These are phyloP conservation scores for Barbarea vulgaris DNA, from an alignment of 345 rosid genomes.

Conservation along the genomic window DNA sequence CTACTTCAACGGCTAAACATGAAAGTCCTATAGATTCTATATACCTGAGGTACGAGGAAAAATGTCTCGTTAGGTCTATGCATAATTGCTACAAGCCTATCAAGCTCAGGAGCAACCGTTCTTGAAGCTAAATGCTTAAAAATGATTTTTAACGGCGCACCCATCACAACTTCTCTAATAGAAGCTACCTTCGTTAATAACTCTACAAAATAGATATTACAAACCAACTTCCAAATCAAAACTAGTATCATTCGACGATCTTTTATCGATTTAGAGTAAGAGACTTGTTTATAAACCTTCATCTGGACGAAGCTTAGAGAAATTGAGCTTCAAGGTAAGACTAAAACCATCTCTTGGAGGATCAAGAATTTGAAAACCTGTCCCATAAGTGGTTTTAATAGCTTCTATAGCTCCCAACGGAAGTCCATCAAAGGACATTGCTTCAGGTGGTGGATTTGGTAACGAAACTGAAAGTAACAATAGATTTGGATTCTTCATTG, in stretches of 20 bases:
- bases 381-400: conserved; percentile 76
- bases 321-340: conserved; percentile 87
- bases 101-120: conserved; percentile 59
- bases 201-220: conserved; percentile 52
- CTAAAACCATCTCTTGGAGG: conserved; percentile 97
- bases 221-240: conserved; percentile 3
- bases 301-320: conserved; percentile 79
- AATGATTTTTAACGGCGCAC: conserved; percentile 80
- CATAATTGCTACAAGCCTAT: conserved; percentile 73
- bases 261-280: conserved; percentile 43
- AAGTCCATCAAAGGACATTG: conserved; percentile 77
- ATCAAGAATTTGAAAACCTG: conserved; percentile 87
- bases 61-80: conserved; percentile 95
- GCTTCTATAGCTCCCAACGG: conserved; percentile 97
- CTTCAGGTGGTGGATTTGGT: conserved; percentile 87
- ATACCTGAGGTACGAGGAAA: conserved; percentile 84
- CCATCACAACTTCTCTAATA: conserved; percentile 83
- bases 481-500: conserved; percentile 80
- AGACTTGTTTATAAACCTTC: conserved; percentile 74
- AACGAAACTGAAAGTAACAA: conserved; percentile 76
- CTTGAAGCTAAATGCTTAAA: conserved; percentile 78
- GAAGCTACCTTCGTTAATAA: conserved; percentile 83
- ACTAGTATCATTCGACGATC: not conserved
- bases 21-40: not conserved
- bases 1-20: not conserved